Evolutionary conservation across 2,329 filamentous ascomycete genomes (phyloP), one percentile per base, ranked within the genome.

Genomic region (Calonectria fujianensis): DNA sequence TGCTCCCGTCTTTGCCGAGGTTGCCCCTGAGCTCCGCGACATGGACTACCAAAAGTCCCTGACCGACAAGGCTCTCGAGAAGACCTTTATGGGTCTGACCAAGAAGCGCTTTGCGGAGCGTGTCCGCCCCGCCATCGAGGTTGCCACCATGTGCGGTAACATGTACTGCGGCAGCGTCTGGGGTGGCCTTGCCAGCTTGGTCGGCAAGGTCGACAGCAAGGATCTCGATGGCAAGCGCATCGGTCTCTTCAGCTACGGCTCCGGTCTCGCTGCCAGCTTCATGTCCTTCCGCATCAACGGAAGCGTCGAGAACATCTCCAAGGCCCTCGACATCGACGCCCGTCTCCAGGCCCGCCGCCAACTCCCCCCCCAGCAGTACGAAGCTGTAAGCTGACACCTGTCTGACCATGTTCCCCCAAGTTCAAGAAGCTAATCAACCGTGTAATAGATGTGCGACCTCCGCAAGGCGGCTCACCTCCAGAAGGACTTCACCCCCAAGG

Each of bases 41-140:
- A 90, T 97, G 86, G 93, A 94, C 83, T 96, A 96, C 86, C 89
- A 93, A 82, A 92, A 93, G 86, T 96, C 95, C 4, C 86, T 97
- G 80, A 92, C 91, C 76, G 95, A 97, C 89, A 96, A 95, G 90
- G 90, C 89, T 69, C 91, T 97, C 50, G 95, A 97, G 90, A 97
- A 96, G 92, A 93, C 93, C 76, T 97, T 97, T 85, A 95, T 97
- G 93, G 89, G 84, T 73, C 89, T 96, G 80, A 93, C 93, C 85
- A 96, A 97, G 92, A 96, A 96, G 90, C 91, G 91, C 80, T 96
- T 95, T 87, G 90, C 92, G 83, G 94, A 96, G 86, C 93, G 94
- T 81, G 93, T 97, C 80, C 89, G 90, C 84, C 93, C 94, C 68
- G 88, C 90, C 81, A 93, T 94, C 84, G 91, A 95, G 86, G 93